Percentiles rank a stretch among this genome's conserved stretches.
phyloP scores from a whole-genome alignment of 148 eudicot species.

The Pouteria glomerata region DNA sequence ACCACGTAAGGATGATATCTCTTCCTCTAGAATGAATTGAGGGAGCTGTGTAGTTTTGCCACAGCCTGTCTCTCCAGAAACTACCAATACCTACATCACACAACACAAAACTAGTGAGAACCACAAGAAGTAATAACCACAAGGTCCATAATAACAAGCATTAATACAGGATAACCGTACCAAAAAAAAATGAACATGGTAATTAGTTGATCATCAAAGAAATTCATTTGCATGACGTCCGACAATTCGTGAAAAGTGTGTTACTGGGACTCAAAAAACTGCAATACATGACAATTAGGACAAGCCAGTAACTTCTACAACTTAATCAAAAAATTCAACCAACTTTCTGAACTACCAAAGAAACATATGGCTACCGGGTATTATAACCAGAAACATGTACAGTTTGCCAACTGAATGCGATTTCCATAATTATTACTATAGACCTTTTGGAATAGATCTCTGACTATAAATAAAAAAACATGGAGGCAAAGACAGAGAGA shows the following conservation, averaged over 20 bases:
- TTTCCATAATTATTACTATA: neutral
- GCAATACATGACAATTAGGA: no score
- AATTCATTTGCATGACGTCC: neutral
- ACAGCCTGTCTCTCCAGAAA: conserved; percentile 99
- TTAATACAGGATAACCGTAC: neutral
- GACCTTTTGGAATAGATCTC: neutral
- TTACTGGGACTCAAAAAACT: neutral
- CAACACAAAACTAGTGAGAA: conserved; percentile 10
- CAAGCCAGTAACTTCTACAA: no score
- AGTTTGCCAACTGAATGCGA: neutral
- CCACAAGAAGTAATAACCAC: neutral
- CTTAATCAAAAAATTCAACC: neutral
- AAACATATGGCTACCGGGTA: neutral
- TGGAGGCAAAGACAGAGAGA: neutral
- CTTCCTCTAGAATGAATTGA: conserved; percentile 87
- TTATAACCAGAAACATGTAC: neutral
- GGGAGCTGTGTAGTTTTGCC: conserved; percentile 98
- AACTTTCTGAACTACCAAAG: neutral
- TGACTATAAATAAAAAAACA: neutral
- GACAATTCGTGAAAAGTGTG: neutral
- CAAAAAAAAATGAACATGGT: neutral
- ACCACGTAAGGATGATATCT: conserved; percentile 75
- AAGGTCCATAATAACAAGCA: neutral
- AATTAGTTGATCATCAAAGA: neutral
- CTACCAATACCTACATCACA: conserved; percentile 69